These are phyloP conservation scores for Saraca asoca DNA, from an alignment of 331 rosid genomes.

Conservation along the genomic window DNA sequence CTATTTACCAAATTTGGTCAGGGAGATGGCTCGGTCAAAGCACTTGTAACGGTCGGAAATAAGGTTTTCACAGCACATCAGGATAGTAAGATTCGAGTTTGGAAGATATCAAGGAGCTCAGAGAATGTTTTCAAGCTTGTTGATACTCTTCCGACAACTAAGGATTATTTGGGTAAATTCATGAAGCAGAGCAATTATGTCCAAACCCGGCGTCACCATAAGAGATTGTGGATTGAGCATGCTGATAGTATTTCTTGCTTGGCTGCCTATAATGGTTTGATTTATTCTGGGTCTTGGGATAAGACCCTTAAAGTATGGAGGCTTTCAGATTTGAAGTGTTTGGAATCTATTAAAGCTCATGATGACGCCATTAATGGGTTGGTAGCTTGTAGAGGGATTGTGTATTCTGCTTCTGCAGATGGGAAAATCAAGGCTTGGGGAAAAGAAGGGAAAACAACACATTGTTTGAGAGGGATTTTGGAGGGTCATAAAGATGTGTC, in stretches of 20 bases:
- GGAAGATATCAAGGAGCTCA: slow-evolving; percentile 78
- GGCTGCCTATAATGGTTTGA: slow-evolving; percentile 57
- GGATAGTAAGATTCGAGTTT: slow-evolving; percentile 77
- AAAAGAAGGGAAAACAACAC: slow-evolving; percentile 47
- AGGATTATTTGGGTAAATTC: slow-evolving; percentile 83
- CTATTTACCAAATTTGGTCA: slow-evolving; percentile 75
- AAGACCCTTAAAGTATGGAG: slow-evolving; percentile 86
- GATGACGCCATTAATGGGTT: slow-evolving; percentile 90
- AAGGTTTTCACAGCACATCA: slow-evolving; percentile 90
- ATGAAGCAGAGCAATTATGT: slow-evolving; percentile 91
- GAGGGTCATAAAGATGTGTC: slow-evolving; percentile 89
- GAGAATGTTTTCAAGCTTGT: slow-evolving; percentile 73
- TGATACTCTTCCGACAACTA: slow-evolving; percentile 75
- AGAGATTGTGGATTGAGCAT: slow-evolving; percentile 84
- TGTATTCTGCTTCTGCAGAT: slow-evolving; percentile 96
- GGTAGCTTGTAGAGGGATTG: slow-evolving; percentile 63
- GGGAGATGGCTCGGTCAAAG: slow-evolving; percentile 85
- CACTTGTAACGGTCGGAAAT: slow-evolving; percentile 65
- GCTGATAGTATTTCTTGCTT: slow-evolving; percentile 87
- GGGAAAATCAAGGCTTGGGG: slow-evolving; percentile 93
- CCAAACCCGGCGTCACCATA: slow-evolving; percentile 82
- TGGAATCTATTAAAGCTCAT: slow-evolving; percentile 86
- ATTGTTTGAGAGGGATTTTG: slow-evolving; percentile 59
- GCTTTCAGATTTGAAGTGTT: slow-evolving; percentile 85
- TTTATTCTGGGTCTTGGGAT: slow-evolving; percentile 96